Conservation (phyloP, 1,284 basidiomycete species). For the Termitomyces sp. region DNA sequence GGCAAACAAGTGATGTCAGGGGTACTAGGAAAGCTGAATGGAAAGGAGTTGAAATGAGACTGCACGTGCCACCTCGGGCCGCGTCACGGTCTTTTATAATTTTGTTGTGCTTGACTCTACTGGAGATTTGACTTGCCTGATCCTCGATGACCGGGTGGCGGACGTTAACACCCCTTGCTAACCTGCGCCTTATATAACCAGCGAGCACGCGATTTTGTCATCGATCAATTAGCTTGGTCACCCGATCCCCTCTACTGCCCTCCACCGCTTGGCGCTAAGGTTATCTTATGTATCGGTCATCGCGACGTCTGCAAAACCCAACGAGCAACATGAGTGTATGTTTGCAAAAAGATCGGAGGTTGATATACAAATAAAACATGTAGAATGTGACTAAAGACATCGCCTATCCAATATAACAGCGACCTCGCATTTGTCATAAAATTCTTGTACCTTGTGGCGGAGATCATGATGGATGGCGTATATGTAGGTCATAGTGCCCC, state of each 20-base stretch:
- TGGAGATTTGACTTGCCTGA: slow-evolving; percentile 2
- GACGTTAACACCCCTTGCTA: slow-evolving; percentile 1
- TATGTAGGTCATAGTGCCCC: background rate
- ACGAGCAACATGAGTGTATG: background rate
- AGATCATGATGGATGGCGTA: background rate
- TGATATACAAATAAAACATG: background rate
- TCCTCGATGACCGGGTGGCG: slow-evolving; percentile 10
- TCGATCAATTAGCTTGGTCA: slow-evolving; percentile 10
- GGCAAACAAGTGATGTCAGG: slow-evolving; percentile 14
- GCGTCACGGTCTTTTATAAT: slow-evolving; percentile 2
- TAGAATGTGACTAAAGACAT: background rate
- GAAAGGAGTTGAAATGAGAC: slow-evolving; percentile 11
- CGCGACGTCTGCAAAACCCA: background rate
- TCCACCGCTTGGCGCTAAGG: slow-evolving; percentile 7
- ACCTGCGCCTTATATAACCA: slow-evolving; percentile 12
- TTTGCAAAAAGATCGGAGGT: background rate
- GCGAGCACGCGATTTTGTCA: slow-evolving; percentile 11
- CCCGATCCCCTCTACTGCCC: slow-evolving; percentile 4
- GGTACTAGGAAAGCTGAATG: slow-evolving; percentile 3
- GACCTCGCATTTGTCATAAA: background rate
- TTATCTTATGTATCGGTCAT: background rate
- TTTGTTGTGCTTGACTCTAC: slow-evolving; percentile 4
- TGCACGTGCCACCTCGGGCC: slow-evolving; percentile 20
- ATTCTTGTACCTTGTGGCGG: background rate
- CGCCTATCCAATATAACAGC: background rate